These are phyloP conservation scores for Rhodomyrtus tomentosa DNA, from an alignment of 345 rosid genomes.

Conservation along the genomic window DNA sequence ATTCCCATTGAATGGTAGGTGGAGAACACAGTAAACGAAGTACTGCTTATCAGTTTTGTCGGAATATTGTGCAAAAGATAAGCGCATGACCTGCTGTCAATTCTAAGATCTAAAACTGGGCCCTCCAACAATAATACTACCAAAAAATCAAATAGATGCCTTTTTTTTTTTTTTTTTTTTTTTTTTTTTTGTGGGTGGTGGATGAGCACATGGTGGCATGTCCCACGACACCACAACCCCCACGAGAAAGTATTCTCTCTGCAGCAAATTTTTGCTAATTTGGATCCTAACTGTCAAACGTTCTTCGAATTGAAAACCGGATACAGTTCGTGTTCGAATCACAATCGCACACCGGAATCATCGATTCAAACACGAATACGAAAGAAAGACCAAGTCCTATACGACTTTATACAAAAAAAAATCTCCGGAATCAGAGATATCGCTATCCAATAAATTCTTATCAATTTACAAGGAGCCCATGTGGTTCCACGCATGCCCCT, in stretches of 20 bases:
- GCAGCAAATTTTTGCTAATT: not conserved
- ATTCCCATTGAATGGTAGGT: not conserved
- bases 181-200: not conserved
- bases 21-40: not conserved
- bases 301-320: not conserved
- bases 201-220: not conserved
- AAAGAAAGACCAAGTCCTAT: not conserved
- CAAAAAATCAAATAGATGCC: too few relatives aligned
- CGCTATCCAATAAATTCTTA: not conserved
- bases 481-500: not conserved
- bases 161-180: not conserved
- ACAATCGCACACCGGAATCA: not conserved
- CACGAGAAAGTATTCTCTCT: not conserved
- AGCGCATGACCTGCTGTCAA: not conserved
- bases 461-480: not conserved
- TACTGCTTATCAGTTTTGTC: not conserved
- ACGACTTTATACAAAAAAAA: not conserved
- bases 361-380: not conserved
- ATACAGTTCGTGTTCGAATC: not conserved
- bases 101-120: not conserved
- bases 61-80: not conserved
- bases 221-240: not conserved
- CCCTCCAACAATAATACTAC: not conserved
- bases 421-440: too few relatives aligned
- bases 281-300: not conserved